A percentile compares a stretch with the other conserved stretches of the same genome.
phyloP scores from a whole-genome alignment of 208 protist species.

The Strigomonas culicis region DNA sequence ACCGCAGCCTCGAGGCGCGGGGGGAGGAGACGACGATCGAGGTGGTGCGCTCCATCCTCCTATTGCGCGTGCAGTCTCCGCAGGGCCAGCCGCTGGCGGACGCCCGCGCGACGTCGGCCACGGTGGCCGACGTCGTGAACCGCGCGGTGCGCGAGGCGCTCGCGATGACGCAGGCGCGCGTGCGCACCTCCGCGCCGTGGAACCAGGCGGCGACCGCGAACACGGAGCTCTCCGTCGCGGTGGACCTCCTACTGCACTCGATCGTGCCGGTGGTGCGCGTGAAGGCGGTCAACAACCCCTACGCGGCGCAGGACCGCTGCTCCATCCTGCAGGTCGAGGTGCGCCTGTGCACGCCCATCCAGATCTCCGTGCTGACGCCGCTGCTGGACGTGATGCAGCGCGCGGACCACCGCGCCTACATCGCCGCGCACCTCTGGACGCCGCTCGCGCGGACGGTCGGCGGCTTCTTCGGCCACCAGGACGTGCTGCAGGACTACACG shows the following conservation, averaged over 20 bases:
- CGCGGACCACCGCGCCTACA: conserved; percentile 27
- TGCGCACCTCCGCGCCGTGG: conserved; percentile 31
- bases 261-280: conserved; percentile 26
- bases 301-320: conserved; percentile 8
- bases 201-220: conserved; percentile 22
- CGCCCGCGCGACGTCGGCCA: conserved; percentile 11
- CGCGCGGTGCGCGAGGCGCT: conserved; percentile 17
- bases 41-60: conserved; percentile 27
- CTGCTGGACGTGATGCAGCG: conserved; percentile 29
- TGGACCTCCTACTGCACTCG: conserved; percentile 47
- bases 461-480: conserved; percentile 21
- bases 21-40: conserved; percentile 29
- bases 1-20: conserved; percentile 25
- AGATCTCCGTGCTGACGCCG: conserved; percentile 33
- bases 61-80: conserved; percentile 18
- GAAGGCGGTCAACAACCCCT: conserved; percentile 9
- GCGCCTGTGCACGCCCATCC: conserved; percentile 26
- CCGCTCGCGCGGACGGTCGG: conserved; percentile 28
- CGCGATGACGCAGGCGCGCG: conserved; percentile 15
- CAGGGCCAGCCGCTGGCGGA: conserved; percentile 19
- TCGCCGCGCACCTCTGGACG: conserved; percentile 26
- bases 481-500: conserved; percentile 20
- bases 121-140: conserved; percentile 20
- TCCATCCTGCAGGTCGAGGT: conserved; percentile 24
- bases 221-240: conserved; percentile 28